Conservation (phyloP, 495 filamentous ascomycete species). For the Cetradonia linearis region DNA sequence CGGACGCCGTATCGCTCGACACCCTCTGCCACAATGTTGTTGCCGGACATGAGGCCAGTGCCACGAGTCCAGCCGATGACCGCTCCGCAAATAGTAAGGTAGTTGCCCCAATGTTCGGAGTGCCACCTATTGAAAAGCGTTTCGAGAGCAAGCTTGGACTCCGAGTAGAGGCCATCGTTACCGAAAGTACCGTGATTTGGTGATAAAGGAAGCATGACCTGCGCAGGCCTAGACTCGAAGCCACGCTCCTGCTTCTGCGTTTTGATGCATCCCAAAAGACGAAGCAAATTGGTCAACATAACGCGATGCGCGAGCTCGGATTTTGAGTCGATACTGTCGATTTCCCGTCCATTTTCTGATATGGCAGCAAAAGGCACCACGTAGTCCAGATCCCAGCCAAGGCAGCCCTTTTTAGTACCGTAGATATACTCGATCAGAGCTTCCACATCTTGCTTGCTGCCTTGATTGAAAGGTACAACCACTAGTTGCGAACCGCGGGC, state of each 20-base stretch:
- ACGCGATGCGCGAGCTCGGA: constrained; percentile 97
- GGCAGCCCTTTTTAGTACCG: constrained; percentile 76
- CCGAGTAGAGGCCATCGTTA: constrained; percentile 94
- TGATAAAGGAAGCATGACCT: constrained; percentile 90
- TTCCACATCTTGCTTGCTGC: constrained; percentile 93
- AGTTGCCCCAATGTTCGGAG: constrained; percentile 94
- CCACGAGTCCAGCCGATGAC: constrained; percentile 99
- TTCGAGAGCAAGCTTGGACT: constrained; percentile 94
- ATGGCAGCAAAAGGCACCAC: constrained; percentile 96
- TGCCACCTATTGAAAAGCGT: constrained; percentile 98
- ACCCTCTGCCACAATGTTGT: constrained; percentile 95
- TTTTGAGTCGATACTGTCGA: constrained; percentile 94
- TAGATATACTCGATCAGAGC: constrained; percentile 92
- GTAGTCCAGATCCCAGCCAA: constrained; percentile 96
- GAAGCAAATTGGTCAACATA: constrained; percentile 95
- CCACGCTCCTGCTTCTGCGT: constrained; percentile 74
- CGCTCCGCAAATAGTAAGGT: constrained; percentile 96
- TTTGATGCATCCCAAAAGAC: constrained; percentile 85
- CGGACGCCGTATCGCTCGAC: constrained; percentile 93
- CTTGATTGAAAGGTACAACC: constrained; percentile 98
- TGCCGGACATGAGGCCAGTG: constrained; percentile 94
- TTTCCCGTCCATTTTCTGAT: constrained; percentile 93
- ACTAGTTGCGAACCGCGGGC: constrained; percentile 91
- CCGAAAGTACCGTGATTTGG: constrained; percentile 98
- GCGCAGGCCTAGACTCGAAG: constrained; percentile 88